Conservation (phyloP, 2,329 filamentous ascomycete genomes). For the Aureobasidium vineae region DNA sequence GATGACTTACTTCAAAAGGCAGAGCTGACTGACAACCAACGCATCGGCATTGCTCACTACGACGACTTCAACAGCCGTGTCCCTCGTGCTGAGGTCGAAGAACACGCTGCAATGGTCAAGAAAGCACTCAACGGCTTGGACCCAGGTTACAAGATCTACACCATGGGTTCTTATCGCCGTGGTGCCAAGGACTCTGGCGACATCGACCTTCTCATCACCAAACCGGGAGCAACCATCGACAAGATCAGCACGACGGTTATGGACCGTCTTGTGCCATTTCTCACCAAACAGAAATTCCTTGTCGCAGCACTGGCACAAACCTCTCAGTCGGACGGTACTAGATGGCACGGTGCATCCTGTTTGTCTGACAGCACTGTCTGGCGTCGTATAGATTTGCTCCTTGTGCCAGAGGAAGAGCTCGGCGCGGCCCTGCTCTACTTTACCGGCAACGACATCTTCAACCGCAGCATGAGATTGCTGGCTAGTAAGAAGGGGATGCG, state of each 20-base stretch:
- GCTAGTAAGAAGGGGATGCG: slow-evolving; percentile 79
- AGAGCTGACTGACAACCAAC: slow-evolving; percentile 66
- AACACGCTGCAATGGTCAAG: slow-evolving; percentile 65
- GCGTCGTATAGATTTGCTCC: slow-evolving; percentile 80
- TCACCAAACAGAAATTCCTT: slow-evolving; percentile 65
- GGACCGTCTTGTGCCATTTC: slow-evolving; percentile 58
- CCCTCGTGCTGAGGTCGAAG: slow-evolving; percentile 70
- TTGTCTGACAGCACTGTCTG: slow-evolving; percentile 63
- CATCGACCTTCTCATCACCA: slow-evolving; percentile 81
- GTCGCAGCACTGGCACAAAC: slow-evolving; percentile 62
- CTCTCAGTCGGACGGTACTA: slow-evolving; percentile 61
- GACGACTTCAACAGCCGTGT: slow-evolving; percentile 77
- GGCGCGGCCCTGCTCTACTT: slow-evolving; percentile 93
- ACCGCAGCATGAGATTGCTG: slow-evolving; percentile 76
- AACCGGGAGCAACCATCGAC: slow-evolving; percentile 55
- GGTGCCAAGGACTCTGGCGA: slow-evolving; percentile 73
- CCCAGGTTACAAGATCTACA: slow-evolving; percentile 63
- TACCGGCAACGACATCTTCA: slow-evolving; percentile 93
- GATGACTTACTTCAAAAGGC: slow-evolving; percentile 65
- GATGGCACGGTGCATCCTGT: slow-evolving; percentile 85
- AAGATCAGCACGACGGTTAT: slow-evolving; percentile 64
- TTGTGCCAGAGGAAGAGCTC: slow-evolving; percentile 75
- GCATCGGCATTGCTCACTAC: slow-evolving; percentile 74
- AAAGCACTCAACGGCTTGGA: slow-evolving; percentile 61
- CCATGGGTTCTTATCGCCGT: slow-evolving; percentile 82